Evolutionary conservation across 345 rosid species (phyloP), one percentile per base, ranked within the genome.

Genomic region (Rhizophora mangle): DNA sequence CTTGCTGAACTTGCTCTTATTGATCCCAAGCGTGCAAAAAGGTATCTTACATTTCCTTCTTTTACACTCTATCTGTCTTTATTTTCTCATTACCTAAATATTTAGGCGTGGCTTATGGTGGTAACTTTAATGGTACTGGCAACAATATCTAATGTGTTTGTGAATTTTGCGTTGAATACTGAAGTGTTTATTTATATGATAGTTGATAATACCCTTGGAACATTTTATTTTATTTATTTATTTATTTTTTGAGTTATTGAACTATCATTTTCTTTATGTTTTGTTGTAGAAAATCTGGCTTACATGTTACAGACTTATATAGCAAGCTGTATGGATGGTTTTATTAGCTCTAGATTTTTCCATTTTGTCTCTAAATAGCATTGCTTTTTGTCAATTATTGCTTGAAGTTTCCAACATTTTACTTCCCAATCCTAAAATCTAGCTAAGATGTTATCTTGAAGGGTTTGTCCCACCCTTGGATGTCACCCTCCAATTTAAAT

Each of bases 21-120:
- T 43, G 99, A 96, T 78, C 99, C 99, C 37, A 96, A 87, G 77
- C 97, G 97, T 34, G 99, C 99, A 10, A 92, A 92, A 80, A 90
- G 99, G 99, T 95, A 77, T 56, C n/a, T 5, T 10, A 1, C 30
- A 46, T 30, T 18, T 49, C 19, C 34, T 11, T 67, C 60, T 2
- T 30, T 18, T 46, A 49, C 72, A 8, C 63, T 15, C 36, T 57
- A 26, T 53, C 24, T 30, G 19, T 34, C 18, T 43, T 43, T 43
- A 43, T 43, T 43, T 43, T 43, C 49, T 43, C 49, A 11, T 43
- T 43, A 18, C 49, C 18, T 43, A 43, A 43, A 43, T 43, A 43
- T 43, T 43, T 13, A 13, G 18, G 4, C 5, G 1, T 43, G 49
- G 49, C 49, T 43, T 13, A 43, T 43, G 4, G 49, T 13, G 49